Evolutionary conservation across 805 yeast species (phyloP), one percentile per base, ranked within the genome.

Genomic region (Pichia occidentalis): DNA sequence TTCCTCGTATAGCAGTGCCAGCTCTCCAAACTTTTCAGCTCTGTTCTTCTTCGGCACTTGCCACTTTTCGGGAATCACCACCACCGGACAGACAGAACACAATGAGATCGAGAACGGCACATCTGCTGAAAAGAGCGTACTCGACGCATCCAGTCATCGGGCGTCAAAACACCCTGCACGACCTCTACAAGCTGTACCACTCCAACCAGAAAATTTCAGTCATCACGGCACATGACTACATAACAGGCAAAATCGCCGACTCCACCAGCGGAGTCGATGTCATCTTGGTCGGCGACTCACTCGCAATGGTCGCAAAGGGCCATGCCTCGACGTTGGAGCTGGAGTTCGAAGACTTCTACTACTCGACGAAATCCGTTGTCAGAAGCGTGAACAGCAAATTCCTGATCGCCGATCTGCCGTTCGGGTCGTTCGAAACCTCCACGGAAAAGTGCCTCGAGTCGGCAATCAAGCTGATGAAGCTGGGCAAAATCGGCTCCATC

Each of bases 221-320:
- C 4, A 63, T 87, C n/a, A 90, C 98, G 0, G 95, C 95, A 0
- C 86, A 90, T 56, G 97, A 90, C 54, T 81, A 68, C 51, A 75
- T 88, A 13, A 79, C 95, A 0, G 92, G 78, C 1, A 64, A 67
- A 22, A 65, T 82, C 50, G 94, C 87, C 0, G 64, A 61, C 21
- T 78, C 80, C 18, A 57, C 67, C 13, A 74, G 88, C 0, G 70
- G 72, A 1, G 68, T 77, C 2, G 97, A 90, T 49, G 68, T 80
- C 41, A 67, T 80, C 6, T 67, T 90, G 2, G 79, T 90, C 4
- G 98, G 98, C 3, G 98, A 90, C 58, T 88, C 97, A 1, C 62
- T 92, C 19, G 86, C 96, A 0, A 90, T 87, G 96, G 88, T 85
- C 1, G 71, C 95, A 0, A 67, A 85, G 45, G 98, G 98, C 0